Evolutionary conservation across 2,329 filamentous ascomycete genomes (phyloP).

Genomic region (Apiospora marii): DNA sequence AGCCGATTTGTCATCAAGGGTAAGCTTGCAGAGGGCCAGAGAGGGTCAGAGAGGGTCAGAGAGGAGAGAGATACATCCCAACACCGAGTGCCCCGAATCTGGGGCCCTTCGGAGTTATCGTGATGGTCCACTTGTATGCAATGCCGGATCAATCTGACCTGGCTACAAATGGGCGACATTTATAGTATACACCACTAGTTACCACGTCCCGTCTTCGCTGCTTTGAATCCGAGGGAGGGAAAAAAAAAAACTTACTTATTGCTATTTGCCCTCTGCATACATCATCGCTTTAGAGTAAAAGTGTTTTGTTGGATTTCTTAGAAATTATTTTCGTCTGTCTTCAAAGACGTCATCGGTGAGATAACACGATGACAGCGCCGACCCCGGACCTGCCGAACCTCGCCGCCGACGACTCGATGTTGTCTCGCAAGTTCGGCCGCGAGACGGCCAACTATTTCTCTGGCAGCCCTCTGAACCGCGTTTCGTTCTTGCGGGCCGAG

Average conservation of each 20-base stretch:
- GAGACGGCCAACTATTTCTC: conserved; percentile 88
- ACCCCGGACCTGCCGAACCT: conserved; percentile 55
- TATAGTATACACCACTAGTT: neutral
- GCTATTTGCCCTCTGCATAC: neutral
- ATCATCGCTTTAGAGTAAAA: neutral
- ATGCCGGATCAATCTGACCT: neutral
- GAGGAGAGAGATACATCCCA: neutral
- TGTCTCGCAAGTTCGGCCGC: conserved; percentile 79
- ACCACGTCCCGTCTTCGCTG: neutral
- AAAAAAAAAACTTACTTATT: too few species aligned
- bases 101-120: conserved; percentile 18
- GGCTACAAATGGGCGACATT: neutral
- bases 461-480: conserved; percentile 78
- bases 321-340: neutral
- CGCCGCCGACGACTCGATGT: conserved; percentile 66
- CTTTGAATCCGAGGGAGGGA: neutral
- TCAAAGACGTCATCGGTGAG: conserved; percentile 9
- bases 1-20: conserved; percentile 12
- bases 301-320: neutral
- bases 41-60: neutral
- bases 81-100: conserved; percentile 10
- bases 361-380: conserved; percentile 39
- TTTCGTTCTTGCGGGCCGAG: conserved; percentile 79
- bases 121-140: neutral
- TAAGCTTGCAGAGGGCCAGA: neutral